These are phyloP conservation scores for Hypericum perforatum DNA, from an alignment of 345 rosid genomes.

Conservation along the genomic window DNA sequence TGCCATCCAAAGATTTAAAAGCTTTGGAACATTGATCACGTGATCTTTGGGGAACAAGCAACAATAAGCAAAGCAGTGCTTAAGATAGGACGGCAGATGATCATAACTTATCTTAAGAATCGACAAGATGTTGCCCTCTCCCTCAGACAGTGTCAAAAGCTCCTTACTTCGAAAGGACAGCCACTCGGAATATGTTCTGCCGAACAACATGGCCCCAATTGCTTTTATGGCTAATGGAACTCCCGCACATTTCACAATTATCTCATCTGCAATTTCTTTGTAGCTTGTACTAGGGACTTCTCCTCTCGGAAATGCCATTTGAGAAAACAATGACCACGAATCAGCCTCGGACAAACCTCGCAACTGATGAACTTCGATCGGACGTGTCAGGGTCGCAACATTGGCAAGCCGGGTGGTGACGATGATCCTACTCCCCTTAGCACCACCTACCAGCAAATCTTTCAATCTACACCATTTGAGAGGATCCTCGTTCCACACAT, in stretches of 20 bases:
- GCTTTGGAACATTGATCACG: fast-evolving
- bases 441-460: conserved; percentile 1
- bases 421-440: conserved; percentile 9
- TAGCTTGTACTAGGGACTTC: not conserved
- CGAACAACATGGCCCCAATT: conserved; percentile 12
- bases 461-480: conserved; percentile 1
- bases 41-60: conserved; percentile 18
- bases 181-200: conserved; percentile 6
- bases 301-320: not conserved
- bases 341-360: not conserved
- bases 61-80: conserved; percentile 14
- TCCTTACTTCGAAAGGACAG: conserved; percentile 12
- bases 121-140: conserved; percentile 4
- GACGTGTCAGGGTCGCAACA: not conserved
- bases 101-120: conserved; percentile 14
- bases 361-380: not conserved
- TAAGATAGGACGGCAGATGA: not conserved
- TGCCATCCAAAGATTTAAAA: conserved; percentile 17
- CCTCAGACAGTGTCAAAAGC: conserved; percentile 12
- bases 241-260: conserved; percentile 22
- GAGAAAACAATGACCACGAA: not conserved
- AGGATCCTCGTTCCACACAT: conserved; percentile 9
- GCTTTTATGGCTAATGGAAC: conserved; percentile 20
- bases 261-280: conserved; percentile 12
- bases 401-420: conserved; percentile 8